A percentile compares a stretch with the other conserved stretches of the same genome.
phyloP scores from a whole-genome alignment of 1,139 yeast genomes.

The Candida albicans region DNA sequence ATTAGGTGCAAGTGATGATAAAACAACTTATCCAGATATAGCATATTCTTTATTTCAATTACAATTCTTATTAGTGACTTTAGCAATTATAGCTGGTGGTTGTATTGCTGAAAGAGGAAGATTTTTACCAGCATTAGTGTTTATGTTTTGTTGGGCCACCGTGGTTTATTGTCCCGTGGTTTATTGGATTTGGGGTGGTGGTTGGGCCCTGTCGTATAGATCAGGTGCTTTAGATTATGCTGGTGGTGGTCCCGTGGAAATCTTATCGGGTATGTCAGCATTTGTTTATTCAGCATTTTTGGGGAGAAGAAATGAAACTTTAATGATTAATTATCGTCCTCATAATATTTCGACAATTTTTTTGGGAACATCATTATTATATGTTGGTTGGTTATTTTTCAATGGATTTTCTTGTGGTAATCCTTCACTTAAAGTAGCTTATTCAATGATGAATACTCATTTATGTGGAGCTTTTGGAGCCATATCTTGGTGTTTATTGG shows the following conservation, averaged over 20 bases:
- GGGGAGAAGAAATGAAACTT: constrained; percentile 80
- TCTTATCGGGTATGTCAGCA: constrained; percentile 87
- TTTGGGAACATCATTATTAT: constrained; percentile 63
- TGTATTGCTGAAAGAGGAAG: constrained; percentile 88
- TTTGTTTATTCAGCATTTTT: constrained; percentile 80
- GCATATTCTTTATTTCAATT: constrained; percentile 87
- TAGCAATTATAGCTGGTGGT: constrained; percentile 93
- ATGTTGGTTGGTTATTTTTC: constrained; percentile 87
- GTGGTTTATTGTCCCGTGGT: constrained; percentile 91
- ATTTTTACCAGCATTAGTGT: constrained; percentile 78
- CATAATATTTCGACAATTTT: constrained; percentile 89
- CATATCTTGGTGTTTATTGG: constrained; percentile 86
- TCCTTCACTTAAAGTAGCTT: constrained; percentile 66
- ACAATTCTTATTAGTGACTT: constrained; percentile 86
- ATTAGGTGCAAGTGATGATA: constrained; percentile 48
- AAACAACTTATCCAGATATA: constrained; percentile 69
- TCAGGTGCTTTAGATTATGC: constrained; percentile 97
- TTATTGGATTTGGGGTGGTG: constrained; percentile 94
- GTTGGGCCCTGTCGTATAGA: constrained; percentile 75
- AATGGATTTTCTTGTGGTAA: constrained; percentile 78
- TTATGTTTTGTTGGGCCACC: constrained; percentile 86
- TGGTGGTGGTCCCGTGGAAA: constrained; percentile 97
- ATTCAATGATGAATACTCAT: constrained; percentile 90
- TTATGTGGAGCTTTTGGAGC: constrained; percentile 90
- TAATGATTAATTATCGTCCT: constrained; percentile 88